Conservation (phyloP, 1,139 yeast genomes). For the Chernovozyma sophiae-reginae region DNA sequence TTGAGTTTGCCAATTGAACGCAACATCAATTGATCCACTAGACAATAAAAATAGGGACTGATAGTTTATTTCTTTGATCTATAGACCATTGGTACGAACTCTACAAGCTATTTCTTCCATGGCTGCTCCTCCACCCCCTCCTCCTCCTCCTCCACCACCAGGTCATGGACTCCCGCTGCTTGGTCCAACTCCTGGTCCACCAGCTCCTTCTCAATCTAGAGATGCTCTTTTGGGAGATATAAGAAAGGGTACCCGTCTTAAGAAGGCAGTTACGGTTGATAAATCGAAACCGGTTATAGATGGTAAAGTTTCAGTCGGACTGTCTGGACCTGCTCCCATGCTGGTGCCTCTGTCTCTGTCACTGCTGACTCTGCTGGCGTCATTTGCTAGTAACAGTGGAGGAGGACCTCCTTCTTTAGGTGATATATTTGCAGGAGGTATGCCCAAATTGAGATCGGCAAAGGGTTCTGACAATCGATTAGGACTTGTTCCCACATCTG, state of each 20-base stretch:
- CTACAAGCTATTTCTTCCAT: too few relatives aligned
- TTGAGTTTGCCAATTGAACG: too few relatives aligned
- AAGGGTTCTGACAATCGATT: slow-evolving; percentile 38
- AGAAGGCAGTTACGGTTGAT: slow-evolving; percentile 60
- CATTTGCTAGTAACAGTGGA: slow-evolving; percentile 12
- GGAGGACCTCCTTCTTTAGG: slow-evolving; percentile 46
- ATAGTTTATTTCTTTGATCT: background rate
- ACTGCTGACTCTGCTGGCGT: slow-evolving; percentile 6
- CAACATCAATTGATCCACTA: too few relatives aligned
- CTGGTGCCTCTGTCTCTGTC: slow-evolving; percentile 11
- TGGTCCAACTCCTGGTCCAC: slow-evolving; percentile 5
- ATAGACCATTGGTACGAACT: too few relatives aligned
- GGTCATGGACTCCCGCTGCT: slow-evolving; percentile 18
- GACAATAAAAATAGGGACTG: too few relatives aligned
- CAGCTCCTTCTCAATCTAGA: slow-evolving; percentile 47
- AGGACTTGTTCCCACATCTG: slow-evolving; percentile 37
- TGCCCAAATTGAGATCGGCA: slow-evolving; percentile 70
- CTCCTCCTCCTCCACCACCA: slow-evolving; percentile 25
- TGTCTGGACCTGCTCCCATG: slow-evolving; percentile 11
- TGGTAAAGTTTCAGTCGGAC: slow-evolving; percentile 20
- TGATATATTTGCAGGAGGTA: slow-evolving; percentile 80
- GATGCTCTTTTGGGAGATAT: slow-evolving; percentile 87
- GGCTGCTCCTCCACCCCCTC: slow-evolving; percentile 16
- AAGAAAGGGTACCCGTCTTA: slow-evolving; percentile 69
- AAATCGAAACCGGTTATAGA: slow-evolving; percentile 43